Conservation (phyloP, 1,139 yeast species). For the Candida smagusa region DNA sequence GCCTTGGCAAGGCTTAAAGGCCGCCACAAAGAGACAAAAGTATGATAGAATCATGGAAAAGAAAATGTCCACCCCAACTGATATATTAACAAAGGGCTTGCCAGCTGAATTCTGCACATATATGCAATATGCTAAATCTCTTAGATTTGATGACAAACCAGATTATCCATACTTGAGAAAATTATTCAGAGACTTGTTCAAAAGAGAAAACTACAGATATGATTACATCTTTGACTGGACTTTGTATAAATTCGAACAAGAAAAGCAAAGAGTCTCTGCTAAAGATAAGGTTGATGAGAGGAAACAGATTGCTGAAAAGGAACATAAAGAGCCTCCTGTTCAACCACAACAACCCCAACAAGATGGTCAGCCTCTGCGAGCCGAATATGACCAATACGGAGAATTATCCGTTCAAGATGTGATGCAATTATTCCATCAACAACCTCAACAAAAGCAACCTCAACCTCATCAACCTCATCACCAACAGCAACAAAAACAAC, state of each 20-base stretch:
- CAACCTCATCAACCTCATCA: slow-evolving; percentile 10
- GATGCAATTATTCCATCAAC: slow-evolving; percentile 1
- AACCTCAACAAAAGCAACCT: slow-evolving; percentile 7
- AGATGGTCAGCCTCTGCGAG: slow-evolving; percentile 4
- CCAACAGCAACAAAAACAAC: slow-evolving; percentile 11
- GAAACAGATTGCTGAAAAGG: slow-evolving; percentile 12
- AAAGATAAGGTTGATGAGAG: slow-evolving; percentile 27
- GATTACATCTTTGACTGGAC: slow-evolving; percentile 99
- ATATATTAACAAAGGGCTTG: slow-evolving; percentile 83
- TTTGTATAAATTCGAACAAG: slow-evolving; percentile 71
- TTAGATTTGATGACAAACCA: slow-evolving; percentile 94
- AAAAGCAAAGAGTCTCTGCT: slow-evolving; percentile 55
- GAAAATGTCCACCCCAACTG: slow-evolving; percentile 90
- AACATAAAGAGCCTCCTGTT: slow-evolving; percentile 4
- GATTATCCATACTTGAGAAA: slow-evolving; percentile 89
- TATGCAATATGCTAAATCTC: slow-evolving; percentile 82
- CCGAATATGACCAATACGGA: slow-evolving; percentile 4
- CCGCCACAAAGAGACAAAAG: slow-evolving; percentile 95
- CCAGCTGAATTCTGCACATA: slow-evolving; percentile 89
- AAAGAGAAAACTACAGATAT: slow-evolving; percentile 85
- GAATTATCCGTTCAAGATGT: neutral
- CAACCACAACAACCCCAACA: slow-evolving; percentile 5
- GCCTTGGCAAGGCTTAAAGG: slow-evolving; percentile 99
- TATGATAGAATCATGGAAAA: slow-evolving; percentile 96
- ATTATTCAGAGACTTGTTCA: slow-evolving; percentile 83